Percentiles rank a stretch among this genome's conserved stretches.
Evolutionary conservation across 202 grass and related monocot species (phyloP).

Genomic region (Schoenoplectus tabernaemontani): DNA sequence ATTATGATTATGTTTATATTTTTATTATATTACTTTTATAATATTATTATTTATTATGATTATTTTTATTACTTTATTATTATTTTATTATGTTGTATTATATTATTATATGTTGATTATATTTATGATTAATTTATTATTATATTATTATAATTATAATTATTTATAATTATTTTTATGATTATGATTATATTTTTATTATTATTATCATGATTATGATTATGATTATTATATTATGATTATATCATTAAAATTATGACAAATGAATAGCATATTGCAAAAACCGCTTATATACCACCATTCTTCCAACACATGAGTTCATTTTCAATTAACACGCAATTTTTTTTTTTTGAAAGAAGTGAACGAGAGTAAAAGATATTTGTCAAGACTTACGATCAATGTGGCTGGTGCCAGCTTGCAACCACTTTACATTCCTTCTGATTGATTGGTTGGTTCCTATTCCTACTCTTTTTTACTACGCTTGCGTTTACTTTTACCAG

Average conservation of each 20-base stretch:
- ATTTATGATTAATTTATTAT: no score
- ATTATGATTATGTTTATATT: no score
- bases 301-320: background rate
- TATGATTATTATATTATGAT: no score
- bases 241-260: no score
- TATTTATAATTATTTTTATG: no score
- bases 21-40: no score
- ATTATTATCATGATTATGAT: no score
- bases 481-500: background rate
- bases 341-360: background rate
- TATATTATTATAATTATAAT: no score
- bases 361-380: background rate
- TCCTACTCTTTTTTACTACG: background rate
- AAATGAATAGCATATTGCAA: background rate
- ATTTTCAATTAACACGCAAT: background rate
- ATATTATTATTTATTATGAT: background rate
- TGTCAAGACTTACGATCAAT: background rate
- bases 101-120: no score
- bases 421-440: background rate
- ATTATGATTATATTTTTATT: no score
- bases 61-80: background rate
- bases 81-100: no score
- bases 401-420: conserved; percentile 4
- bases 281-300: background rate
- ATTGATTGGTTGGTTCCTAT: background rate